Evolutionary conservation across 2,329 filamentous ascomycete genomes (phyloP).

Genomic region (Helotiales sp.): DNA sequence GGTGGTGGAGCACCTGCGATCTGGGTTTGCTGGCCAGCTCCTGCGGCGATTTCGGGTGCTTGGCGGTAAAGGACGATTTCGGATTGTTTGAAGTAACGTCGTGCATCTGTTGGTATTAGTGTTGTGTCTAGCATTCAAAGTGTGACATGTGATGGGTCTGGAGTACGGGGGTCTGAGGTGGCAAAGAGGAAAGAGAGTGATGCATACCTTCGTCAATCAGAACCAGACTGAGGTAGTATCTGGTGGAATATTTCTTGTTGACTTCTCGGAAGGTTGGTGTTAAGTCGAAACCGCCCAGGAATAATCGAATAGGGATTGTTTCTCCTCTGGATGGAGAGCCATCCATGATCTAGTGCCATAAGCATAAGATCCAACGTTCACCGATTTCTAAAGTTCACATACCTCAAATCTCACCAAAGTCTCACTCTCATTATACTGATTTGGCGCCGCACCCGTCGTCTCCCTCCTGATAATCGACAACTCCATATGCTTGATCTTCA

Average conservation of each 20-base stretch:
- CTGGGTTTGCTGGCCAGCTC: slow-evolving; percentile 43
- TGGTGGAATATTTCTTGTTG: slow-evolving; percentile 99
- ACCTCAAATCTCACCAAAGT: slow-evolving; percentile 96
- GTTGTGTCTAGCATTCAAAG: slow-evolving; percentile 10
- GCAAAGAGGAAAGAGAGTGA: neutral
- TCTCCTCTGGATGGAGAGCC: slow-evolving; percentile 92
- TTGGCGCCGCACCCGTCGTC: slow-evolving; percentile 93
- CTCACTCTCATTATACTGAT: slow-evolving; percentile 99
- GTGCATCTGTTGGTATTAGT: slow-evolving; percentile 68
- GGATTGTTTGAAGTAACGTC: slow-evolving; percentile 98
- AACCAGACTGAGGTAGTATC: slow-evolving; percentile 96
- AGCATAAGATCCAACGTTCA: too few relatives aligned
- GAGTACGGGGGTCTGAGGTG: neutral
- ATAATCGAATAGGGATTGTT: slow-evolving; percentile 95
- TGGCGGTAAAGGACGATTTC: slow-evolving; percentile 97
- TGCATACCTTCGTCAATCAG: slow-evolving; percentile 85
- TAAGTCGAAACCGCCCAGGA: slow-evolving; percentile 95
- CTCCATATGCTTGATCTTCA: slow-evolving; percentile 99
- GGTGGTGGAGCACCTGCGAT: slow-evolving; percentile 43
- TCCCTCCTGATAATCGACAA: slow-evolving; percentile 95
- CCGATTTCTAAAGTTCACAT: too few relatives aligned
- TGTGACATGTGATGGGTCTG: neutral
- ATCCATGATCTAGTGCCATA: slow-evolving; percentile 99
- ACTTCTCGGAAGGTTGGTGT: slow-evolving; percentile 99
- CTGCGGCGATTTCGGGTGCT: slow-evolving; percentile 58